phyloP scores from a whole-genome alignment of 2,329 filamentous ascomycete species.

The Pseudogymnoascus sp. region DNA sequence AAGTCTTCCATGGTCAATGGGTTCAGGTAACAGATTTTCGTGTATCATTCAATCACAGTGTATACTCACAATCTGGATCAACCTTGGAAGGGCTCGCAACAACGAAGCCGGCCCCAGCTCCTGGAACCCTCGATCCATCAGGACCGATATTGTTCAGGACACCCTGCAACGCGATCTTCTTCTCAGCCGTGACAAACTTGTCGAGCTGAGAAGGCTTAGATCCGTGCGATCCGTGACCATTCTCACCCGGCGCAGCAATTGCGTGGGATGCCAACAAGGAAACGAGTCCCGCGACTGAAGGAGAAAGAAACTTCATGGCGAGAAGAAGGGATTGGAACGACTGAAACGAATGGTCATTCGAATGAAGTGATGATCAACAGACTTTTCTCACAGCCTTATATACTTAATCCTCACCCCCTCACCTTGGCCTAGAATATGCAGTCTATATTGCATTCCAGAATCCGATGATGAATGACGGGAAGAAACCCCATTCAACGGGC shows the following conservation, averaged over 20 bases:
- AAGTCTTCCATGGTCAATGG: background rate
- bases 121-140: conserved; percentile 37
- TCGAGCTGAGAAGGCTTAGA: conserved; percentile 17
- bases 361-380: background rate
- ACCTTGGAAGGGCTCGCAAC: conserved; percentile 47
- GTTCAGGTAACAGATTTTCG: background rate
- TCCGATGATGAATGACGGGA: background rate
- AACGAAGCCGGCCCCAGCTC: conserved; percentile 44
- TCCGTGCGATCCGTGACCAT: background rate
- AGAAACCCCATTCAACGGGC: background rate
- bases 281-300: background rate
- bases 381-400: background rate
- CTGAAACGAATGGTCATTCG: background rate
- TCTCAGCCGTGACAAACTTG: conserved; percentile 37
- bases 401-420: background rate
- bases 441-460: background rate
- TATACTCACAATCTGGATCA: conserved; percentile 45
- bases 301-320: background rate
- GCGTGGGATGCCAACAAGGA: conserved; percentile 5
- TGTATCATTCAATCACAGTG: background rate
- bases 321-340: background rate
- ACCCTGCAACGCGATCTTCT: conserved; percentile 40
- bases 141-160: conserved; percentile 48
- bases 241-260: conserved; percentile 11
- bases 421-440: background rate